Percentiles rank a stretch among this genome's conserved stretches.
Evolutionary conservation across 495 filamentous ascomycete genomes (phyloP).

Genomic region (Oidiodendron maius): DNA sequence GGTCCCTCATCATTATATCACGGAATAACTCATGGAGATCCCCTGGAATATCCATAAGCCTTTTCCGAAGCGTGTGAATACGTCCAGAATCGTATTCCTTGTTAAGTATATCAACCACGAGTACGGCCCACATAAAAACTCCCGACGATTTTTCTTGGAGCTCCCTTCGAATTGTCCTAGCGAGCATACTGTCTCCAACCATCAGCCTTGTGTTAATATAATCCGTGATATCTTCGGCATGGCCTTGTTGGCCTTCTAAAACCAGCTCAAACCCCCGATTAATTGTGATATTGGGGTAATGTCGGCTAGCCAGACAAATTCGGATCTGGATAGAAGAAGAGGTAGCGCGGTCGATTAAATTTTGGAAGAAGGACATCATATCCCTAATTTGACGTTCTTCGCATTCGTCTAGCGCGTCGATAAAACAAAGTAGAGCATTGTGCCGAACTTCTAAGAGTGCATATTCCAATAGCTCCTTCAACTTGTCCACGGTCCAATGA

Average conservation of each 20-base stretch:
- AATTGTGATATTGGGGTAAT: conserved; percentile 25
- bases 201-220: conserved; percentile 17
- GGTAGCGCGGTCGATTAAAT: conserved; percentile 10
- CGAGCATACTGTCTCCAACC: conserved; percentile 6
- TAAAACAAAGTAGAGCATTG: conserved; percentile 14
- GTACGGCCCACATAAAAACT: conserved; percentile 27
- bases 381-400: conserved; percentile 22
- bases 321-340: conserved; percentile 1
- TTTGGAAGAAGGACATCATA: conserved; percentile 14
- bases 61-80: background rate
- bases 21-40: conserved; percentile 22
- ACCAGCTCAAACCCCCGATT: conserved; percentile 19
- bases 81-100: conserved; percentile 3
- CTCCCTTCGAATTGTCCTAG: conserved; percentile 17
- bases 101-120: conserved; percentile 16
- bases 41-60: conserved; percentile 10
- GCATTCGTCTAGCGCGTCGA: conserved; percentile 30
- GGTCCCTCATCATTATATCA: conserved; percentile 5
- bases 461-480: background rate
- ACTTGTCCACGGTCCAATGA: conserved; percentile 13
- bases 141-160: conserved; percentile 13
- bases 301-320: conserved; percentile 31
- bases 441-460: conserved; percentile 9
- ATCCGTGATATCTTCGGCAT: conserved; percentile 16
- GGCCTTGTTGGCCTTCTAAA: conserved; percentile 20